Base-by-base conservation (phyloP, 2,329 filamentous ascomycete genomes). In the Fusarium gaditjirri region DNA sequence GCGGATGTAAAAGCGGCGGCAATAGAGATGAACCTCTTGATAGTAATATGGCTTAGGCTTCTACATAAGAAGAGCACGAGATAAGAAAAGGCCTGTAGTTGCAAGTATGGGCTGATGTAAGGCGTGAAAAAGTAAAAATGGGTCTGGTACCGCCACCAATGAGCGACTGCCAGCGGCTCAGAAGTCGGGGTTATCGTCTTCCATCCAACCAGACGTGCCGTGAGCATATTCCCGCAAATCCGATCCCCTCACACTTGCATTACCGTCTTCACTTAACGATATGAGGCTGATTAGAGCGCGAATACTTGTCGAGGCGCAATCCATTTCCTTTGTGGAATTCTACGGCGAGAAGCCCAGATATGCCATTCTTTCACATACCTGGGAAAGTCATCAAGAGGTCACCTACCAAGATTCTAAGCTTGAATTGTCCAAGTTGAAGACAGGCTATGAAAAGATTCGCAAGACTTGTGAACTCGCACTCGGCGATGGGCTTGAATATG, bases 401-500 rank as follows among this genome's bases (percentile, higher is more conserved):
- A 27, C 8, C 4, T 44, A 27, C 17, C 23, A 44, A 13, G 42
- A 44, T 1, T 44, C 5, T 0, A 2, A 21, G 13, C 17, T 3
- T 1, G 11, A 44, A 27, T 44, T 12, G 5, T 27, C 23, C 23
- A 27, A 21, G 11, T 9, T 5, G 1, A 44, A 44, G 6, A 21
- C 11, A 14, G 42, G 42, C 19, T 21, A 27, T 4, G 5, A 27
- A 9, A 44, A 44, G 23, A 44, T 44, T 14, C 42, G 5, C 4
- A 44, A 27, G 42, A 27, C 23, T 4, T 44, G 42, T 21, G 42
- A 44, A 6, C 12, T 44, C 19, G 42, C 42, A 9, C 11, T 44
- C 8, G 4, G 42, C 3, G 23, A 44, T 2, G 17, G 17, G 0
- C 1, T 44, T 11, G 17, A 44, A 8, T 44, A 44, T 0, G 42